Evolutionary conservation across 2,329 filamentous ascomycete species (phyloP).

Genomic region (Beauveria sp.): DNA sequence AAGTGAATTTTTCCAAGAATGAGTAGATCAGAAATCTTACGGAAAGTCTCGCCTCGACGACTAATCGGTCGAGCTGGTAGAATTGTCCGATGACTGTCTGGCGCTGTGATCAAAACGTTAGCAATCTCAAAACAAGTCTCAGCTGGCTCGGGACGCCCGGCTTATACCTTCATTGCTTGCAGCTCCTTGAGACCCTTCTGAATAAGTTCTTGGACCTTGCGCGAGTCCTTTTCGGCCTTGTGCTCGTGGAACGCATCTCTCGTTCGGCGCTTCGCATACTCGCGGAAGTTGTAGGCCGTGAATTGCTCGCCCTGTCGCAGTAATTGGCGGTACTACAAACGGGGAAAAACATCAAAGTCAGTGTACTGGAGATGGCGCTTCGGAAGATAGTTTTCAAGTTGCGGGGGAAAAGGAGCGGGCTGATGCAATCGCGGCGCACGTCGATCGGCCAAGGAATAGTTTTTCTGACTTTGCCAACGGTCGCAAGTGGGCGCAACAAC

Average conservation of each 20-base stretch:
- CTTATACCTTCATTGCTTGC: slow-evolving; percentile 76
- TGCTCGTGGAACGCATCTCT: slow-evolving; percentile 85
- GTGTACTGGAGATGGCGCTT: background rate
- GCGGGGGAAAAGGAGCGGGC: background rate
- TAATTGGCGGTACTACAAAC: slow-evolving; percentile 75
- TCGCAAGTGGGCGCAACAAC: slow-evolving; percentile 3
- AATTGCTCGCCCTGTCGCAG: slow-evolving; percentile 83
- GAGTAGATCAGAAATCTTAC: slow-evolving; percentile 38
- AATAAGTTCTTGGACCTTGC: slow-evolving; percentile 77
- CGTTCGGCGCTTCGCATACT: slow-evolving; percentile 88
- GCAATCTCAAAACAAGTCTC: background rate
- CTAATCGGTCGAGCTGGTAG: slow-evolving; percentile 83
- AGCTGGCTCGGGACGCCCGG: background rate
- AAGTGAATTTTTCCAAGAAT: background rate
- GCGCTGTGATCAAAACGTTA: slow-evolving; percentile 47
- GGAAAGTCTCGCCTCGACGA: slow-evolving; percentile 81
- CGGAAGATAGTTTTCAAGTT: background rate
- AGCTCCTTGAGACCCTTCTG: slow-evolving; percentile 83
- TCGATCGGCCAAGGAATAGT: background rate
- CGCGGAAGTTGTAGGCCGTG: slow-evolving; percentile 92
- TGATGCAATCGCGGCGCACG: background rate
- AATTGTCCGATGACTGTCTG: slow-evolving; percentile 95
- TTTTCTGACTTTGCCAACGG: slow-evolving; percentile 1
- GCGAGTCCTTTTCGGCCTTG: slow-evolving; percentile 61
- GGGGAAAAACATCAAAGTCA: background rate